Percentiles rank a stretch among this genome's conserved stretches.
Conservation (phyloP, 2,329 filamentous ascomycete genomes). For the Alternaria burnsii region DNA sequence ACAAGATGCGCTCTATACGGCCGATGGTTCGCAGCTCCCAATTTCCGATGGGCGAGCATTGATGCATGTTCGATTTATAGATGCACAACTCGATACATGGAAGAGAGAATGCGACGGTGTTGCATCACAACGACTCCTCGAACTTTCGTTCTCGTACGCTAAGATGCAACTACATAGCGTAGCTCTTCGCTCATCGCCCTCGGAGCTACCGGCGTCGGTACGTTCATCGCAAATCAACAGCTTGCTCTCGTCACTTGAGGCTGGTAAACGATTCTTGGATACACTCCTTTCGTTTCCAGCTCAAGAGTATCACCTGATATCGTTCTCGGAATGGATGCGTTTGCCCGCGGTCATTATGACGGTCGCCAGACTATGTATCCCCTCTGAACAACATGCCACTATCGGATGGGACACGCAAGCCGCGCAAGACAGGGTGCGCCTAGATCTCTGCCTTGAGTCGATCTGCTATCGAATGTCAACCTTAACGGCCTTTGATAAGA, state of each 20-base stretch:
- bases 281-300: conserved; percentile 74
- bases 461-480: conserved; percentile 46
- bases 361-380: conserved; percentile 40
- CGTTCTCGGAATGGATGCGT: conserved; percentile 47
- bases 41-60: conserved; percentile 38
- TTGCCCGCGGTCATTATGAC: conserved; percentile 43
- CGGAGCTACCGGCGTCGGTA: neutral
- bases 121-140: conserved; percentile 31
- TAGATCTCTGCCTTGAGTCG: conserved; percentile 46
- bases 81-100: conserved; percentile 40
- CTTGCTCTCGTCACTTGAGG: conserved; percentile 58
- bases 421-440: conserved; percentile 41
- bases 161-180: conserved; percentile 40
- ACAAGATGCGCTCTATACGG: conserved; percentile 38
- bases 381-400: conserved; percentile 30
- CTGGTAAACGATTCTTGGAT: conserved; percentile 73
- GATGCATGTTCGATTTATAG: conserved; percentile 41
- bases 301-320: conserved; percentile 52
- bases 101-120: conserved; percentile 22
- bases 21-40: conserved; percentile 29
- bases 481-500: conserved; percentile 35
- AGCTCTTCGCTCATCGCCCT: conserved; percentile 28
- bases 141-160: conserved; percentile 39
- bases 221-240: conserved; percentile 34
- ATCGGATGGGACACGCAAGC: conserved; percentile 44